Conservation (phyloP, 2,329 filamentous ascomycete species). For the Fusarium sororula region DNA sequence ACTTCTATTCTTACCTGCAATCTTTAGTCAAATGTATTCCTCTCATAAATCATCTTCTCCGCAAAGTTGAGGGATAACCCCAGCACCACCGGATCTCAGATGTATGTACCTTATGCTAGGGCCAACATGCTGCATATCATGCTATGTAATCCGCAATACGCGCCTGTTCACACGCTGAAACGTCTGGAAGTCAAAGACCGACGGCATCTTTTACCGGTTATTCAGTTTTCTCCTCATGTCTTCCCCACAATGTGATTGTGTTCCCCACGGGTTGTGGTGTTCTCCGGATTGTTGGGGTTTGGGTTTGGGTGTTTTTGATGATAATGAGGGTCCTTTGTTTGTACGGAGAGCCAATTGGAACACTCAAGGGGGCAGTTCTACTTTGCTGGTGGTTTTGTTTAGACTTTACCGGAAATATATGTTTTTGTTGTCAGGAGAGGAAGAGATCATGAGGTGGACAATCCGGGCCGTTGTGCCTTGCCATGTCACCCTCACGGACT, state of each 20-base stretch:
- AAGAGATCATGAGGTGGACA: conserved; percentile 4
- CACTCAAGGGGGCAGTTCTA: no score
- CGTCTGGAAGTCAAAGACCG: conserved; percentile 14
- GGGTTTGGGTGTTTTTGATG: neutral
- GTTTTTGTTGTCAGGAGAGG: conserved; percentile 7
- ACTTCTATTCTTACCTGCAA: neutral
- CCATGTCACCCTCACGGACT: neutral
- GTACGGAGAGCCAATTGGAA: neutral
- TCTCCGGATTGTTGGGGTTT: neutral
- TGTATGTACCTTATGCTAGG: neutral
- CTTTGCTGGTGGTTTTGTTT: neutral
- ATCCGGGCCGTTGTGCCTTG: conserved; percentile 4
- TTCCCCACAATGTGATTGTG: conserved; percentile 1
- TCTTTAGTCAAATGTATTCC: neutral
- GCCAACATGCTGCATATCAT: neutral
- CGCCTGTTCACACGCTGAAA: neutral
- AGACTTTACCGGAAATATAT: neutral
- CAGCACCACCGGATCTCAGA: conserved; percentile 3
- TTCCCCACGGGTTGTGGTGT: neutral
- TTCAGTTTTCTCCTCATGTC: neutral
- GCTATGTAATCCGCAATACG: conserved; percentile 6
- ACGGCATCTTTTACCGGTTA: neutral
- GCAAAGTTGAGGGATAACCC: conserved; percentile 2
- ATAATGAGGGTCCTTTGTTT: neutral
- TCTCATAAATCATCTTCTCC: neutral